Evolutionary conservation across 331 rosid species (phyloP).

Genomic region (Arachis monticola): DNA sequence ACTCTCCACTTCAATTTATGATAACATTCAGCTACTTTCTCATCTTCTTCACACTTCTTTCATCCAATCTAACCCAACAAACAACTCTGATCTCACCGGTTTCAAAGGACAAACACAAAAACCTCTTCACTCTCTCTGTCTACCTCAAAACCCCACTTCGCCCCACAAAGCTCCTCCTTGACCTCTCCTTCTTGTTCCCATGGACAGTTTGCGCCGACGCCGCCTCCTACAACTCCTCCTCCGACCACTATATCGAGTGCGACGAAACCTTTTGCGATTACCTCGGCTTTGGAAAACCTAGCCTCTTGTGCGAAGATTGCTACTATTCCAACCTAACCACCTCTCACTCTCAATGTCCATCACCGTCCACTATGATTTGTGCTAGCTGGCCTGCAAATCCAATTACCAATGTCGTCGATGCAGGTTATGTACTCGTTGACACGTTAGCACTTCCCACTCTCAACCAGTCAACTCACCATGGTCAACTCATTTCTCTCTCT

Average conservation of each 20-base stretch:
- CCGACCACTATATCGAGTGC: slow-evolving; percentile 26
- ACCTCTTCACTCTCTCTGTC: slow-evolving; percentile 41
- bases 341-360: slow-evolving; percentile 18
- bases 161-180: slow-evolving; percentile 35
- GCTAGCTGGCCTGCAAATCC: slow-evolving; percentile 11
- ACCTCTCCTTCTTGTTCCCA: slow-evolving; percentile 46
- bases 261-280: slow-evolving; percentile 28
- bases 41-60: not conserved
- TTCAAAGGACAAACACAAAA: slow-evolving; percentile 36
- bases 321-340: not conserved
- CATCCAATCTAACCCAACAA: slow-evolving; percentile 14
- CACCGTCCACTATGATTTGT: slow-evolving; percentile 7
- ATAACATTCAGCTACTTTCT: not conserved
- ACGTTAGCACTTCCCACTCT: slow-evolving; percentile 35
- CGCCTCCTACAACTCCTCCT: slow-evolving; percentile 36
- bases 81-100: slow-evolving; percentile 38
- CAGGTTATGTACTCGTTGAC: slow-evolving; percentile 16
- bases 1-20: not conserved
- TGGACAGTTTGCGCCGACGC: slow-evolving; percentile 41
- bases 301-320: slow-evolving; percentile 24
- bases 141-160: slow-evolving; percentile 36
- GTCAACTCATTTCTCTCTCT: slow-evolving; percentile 11
- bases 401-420: not conserved
- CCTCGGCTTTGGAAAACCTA: not conserved
- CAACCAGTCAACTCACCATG: slow-evolving; percentile 13